A percentile compares a stretch with the other conserved stretches of the same genome.
phyloP scores from a whole-genome alignment of 148 eudicot genomes.

The Vaccinium macrocarpon region DNA sequence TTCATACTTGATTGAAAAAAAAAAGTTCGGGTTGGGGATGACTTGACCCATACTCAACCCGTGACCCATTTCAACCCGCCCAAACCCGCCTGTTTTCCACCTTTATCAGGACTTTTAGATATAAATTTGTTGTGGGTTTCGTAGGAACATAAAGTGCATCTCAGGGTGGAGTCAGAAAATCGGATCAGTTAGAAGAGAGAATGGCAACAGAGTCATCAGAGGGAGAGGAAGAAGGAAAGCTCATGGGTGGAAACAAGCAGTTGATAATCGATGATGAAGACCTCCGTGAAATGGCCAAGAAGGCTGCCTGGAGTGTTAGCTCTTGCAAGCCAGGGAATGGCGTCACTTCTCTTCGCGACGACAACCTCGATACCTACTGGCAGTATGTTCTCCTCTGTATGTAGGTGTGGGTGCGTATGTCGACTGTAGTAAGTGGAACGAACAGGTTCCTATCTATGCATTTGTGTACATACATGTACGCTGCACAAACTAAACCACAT shows the following conservation, averaged over 20 bases:
- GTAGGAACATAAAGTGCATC: too few species aligned
- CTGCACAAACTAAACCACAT: background rate
- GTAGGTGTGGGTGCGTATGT: background rate
- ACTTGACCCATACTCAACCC: too few species aligned
- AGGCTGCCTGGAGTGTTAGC: conserved; percentile 96
- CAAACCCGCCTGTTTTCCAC: too few species aligned
- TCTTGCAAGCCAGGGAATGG: conserved; percentile 96
- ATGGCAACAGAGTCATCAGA: conserved; percentile 79
- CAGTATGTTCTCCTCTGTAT: conserved; percentile 39
- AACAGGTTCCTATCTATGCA: background rate
- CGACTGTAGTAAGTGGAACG: too few species aligned
- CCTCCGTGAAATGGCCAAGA: conserved; percentile 84
- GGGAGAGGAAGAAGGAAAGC: conserved; percentile 83
- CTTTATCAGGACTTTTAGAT: too few species aligned
- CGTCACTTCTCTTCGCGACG: conserved; percentile 74
- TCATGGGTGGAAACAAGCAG: conserved; percentile 64
- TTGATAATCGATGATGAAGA: conserved; percentile 63
- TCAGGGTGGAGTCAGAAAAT: background rate
- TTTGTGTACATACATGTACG: background rate
- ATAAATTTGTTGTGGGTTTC: too few species aligned
- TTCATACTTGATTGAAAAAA: too few species aligned
- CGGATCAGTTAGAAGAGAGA: background rate
- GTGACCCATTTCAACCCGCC: too few species aligned
- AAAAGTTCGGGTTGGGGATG: too few species aligned
- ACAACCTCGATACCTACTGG: conserved; percentile 83